Evolutionary conservation across 768 basidiomycete species (phyloP), one percentile per base, ranked within the genome.

Genomic region (Chalciporus piperatus): DNA sequence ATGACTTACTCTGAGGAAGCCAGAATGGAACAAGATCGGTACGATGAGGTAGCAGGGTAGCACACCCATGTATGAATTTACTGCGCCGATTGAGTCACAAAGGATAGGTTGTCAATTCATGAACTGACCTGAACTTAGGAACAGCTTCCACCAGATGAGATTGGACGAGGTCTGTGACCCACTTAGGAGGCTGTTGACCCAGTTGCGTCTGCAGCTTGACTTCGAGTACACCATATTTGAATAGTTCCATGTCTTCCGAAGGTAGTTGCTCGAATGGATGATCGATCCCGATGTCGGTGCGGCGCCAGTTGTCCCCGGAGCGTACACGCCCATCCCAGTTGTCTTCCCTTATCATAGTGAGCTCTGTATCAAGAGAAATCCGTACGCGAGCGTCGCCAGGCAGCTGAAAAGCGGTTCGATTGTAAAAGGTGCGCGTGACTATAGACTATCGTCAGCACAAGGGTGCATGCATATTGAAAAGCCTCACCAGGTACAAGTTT

Each of bases 381-480:
- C 97, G 93, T 33, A 99, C 97, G 46, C 92, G 84, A n/a, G 94
- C 96, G 65, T 99, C 96, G 19, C 96, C 96, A 9, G 97, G 97
- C 20, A 99, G 82, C 71, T 99, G 97, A 78, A 99, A 99, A 1
- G 97, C 97, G 13, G 97, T 98, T 38, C 97, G 89, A 65, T 98
- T 97, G 74, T 98, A 99, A 73, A 98, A 99, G 9, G 95, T 92
- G 17, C 96, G 82, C 87, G 96, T 85, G 33, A 98, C 96, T 95
- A 48, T 9, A 37, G 40, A 43, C 11, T 40, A 22, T 38, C 30
- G 22, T 52, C 23, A 55, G 38, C 44, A 22, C 42, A 41, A 52
- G 10, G 28, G 3, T 20, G 37, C 4, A 41, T 7, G 28, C 16
- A 14, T 40, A 10, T 5, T 25, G 48, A 50, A 20, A 20, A 38